Conservation (phyloP, 768 basidiomycete species). For the Suillus paluster region DNA sequence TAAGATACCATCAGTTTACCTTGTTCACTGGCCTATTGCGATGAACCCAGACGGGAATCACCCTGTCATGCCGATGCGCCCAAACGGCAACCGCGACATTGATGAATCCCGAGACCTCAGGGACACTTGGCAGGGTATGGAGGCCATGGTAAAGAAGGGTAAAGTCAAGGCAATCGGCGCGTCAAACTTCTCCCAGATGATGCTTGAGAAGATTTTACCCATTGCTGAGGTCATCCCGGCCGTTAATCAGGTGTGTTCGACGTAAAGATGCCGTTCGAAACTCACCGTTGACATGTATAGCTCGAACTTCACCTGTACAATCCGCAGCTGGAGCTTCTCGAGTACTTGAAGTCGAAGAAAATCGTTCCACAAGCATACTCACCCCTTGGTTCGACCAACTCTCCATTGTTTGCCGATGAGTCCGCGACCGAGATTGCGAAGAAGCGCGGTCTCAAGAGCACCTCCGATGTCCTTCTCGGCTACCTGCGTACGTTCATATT, state of each 20-base stretch:
- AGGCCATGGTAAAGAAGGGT: conserved; percentile 68
- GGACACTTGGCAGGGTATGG: conserved; percentile 88
- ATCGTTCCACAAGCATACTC: conserved; percentile 83
- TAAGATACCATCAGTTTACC: conserved; percentile 49
- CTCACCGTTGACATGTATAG: conserved; percentile 35
- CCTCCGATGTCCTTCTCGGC: conserved; percentile 63
- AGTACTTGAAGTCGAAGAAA: conserved; percentile 63
- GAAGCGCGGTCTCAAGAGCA: conserved; percentile 52
- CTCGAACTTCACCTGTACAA: conserved; percentile 78
- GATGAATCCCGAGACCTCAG: conserved; percentile 66
- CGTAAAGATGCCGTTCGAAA: background rate
- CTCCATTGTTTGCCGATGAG: conserved; percentile 69
- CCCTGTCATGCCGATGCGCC: conserved; percentile 57
- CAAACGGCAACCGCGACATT: conserved; percentile 69
- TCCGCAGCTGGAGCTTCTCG: conserved; percentile 69
- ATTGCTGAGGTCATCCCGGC: conserved; percentile 70
- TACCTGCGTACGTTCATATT: conserved; percentile 53
- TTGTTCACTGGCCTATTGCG: conserved; percentile 84
- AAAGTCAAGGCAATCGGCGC: conserved; percentile 72
- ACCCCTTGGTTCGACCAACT: conserved; percentile 72
- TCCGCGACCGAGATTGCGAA: conserved; percentile 60
- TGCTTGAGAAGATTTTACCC: conserved; percentile 72
- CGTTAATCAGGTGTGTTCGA: conserved; percentile 64
- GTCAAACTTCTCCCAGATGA: conserved; percentile 73
- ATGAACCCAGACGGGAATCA: conserved; percentile 72